Conservation (phyloP, 192 early-diverging fungal genomes). For the Coemansia sp. region DNA sequence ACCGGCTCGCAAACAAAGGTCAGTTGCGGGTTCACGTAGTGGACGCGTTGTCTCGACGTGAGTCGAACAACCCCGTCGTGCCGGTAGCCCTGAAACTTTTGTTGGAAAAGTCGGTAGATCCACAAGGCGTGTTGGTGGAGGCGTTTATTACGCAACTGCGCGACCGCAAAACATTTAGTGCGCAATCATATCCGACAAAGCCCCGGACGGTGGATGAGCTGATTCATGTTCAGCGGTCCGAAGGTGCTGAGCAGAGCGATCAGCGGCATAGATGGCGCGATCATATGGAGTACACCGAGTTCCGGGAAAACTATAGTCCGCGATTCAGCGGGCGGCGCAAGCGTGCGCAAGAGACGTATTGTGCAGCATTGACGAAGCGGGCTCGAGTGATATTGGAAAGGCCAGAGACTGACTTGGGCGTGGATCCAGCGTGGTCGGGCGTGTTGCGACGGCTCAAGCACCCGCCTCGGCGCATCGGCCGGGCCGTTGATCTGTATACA, state of each 20-base stretch:
- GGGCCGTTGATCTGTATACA: constrained; percentile 23
- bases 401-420: not conserved
- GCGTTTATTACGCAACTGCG: constrained; percentile 22
- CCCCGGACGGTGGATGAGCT: constrained; percentile 2
- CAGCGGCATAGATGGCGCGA: not conserved
- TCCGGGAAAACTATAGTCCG: not conserved
- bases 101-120: constrained; percentile 21
- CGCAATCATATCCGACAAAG: not conserved
- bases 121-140: constrained; percentile 20
- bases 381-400: constrained; percentile 12
- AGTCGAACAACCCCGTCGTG: not conserved
- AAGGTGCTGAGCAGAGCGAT: constrained; percentile 5
- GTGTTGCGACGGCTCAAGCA: constrained; percentile 11
- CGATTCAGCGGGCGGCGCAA: not conserved
- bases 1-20: constrained; percentile 7
- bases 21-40: not conserved
- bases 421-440: constrained; percentile 9
- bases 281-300: not conserved
- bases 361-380: constrained; percentile 7
- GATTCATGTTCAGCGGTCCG: constrained; percentile 14
- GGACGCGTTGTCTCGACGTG: not conserved
- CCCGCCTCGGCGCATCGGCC: constrained; percentile 17
- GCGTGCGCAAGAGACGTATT: not conserved
- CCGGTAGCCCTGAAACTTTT: constrained; percentile 6
- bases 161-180: constrained; percentile 14